A percentile compares a stretch with the other conserved stretches of the same genome.
Conservation (phyloP, 257 asterid genomes). For the Scutellaria galericulata region DNA sequence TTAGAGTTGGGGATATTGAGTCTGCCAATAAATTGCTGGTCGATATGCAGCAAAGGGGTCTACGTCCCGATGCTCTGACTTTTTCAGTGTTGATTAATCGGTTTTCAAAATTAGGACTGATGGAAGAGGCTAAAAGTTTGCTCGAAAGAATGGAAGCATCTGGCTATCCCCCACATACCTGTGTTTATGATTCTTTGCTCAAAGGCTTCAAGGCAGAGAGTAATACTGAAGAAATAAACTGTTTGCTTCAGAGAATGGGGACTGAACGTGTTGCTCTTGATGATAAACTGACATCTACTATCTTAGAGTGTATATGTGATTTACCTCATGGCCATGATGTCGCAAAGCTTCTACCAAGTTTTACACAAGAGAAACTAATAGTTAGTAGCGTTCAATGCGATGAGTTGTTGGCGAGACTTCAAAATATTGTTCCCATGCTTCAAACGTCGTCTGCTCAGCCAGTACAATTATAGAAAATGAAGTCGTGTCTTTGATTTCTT, state of each 20-base stretch:
- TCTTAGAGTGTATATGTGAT: slow-evolving; percentile 58
- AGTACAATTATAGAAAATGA: slow-evolving; percentile 20
- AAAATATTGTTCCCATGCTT: slow-evolving; percentile 41
- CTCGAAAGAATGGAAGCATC: too few relatives aligned
- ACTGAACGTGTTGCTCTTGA: too few relatives aligned
- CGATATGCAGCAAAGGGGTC: slow-evolving; percentile 58
- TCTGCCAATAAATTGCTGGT: slow-evolving; percentile 53
- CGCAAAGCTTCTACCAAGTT: slow-evolving; percentile 56
- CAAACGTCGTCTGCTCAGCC: slow-evolving; percentile 34
- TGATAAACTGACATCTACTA: slow-evolving; percentile 62
- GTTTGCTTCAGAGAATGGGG: too few relatives aligned
- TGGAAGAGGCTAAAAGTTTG: too few relatives aligned
- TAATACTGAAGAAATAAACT: too few relatives aligned
- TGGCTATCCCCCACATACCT: too few relatives aligned
- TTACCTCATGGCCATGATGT: slow-evolving; percentile 50
- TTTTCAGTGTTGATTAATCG: slow-evolving; percentile 62
- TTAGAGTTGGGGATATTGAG: slow-evolving; percentile 59
- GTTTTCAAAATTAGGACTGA: slow-evolving; percentile 61
- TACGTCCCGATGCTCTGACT: slow-evolving; percentile 56
- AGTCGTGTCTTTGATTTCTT: background rate
- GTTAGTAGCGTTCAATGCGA: slow-evolving; percentile 45
- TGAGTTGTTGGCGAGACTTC: slow-evolving; percentile 51
- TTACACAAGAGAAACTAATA: slow-evolving; percentile 41
- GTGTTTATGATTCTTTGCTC: too few relatives aligned
- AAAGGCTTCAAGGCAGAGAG: too few relatives aligned